phyloP scores from a whole-genome alignment of 257 asterid species.

The Prunella vulgaris region DNA sequence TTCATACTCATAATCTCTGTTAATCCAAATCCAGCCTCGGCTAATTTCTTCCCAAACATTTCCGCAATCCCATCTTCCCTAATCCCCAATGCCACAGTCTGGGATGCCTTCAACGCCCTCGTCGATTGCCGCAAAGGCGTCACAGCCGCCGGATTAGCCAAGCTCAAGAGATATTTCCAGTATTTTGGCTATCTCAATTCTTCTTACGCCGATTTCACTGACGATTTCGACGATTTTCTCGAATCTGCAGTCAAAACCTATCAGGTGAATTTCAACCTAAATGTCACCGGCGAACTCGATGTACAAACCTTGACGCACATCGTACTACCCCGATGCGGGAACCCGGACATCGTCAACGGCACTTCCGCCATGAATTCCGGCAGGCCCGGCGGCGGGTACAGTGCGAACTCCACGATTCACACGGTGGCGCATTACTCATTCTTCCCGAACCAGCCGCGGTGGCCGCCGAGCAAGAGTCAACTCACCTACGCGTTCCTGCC shows the following conservation, averaged over 20 bases:
- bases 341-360: slow-evolving; percentile 58
- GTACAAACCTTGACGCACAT: slow-evolving; percentile 39
- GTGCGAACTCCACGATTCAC: slow-evolving; percentile 22
- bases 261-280: slow-evolving; percentile 72
- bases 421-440: slow-evolving; percentile 74
- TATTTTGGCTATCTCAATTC: slow-evolving; percentile 56
- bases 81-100: slow-evolving; percentile 39
- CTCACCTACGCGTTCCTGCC: slow-evolving; percentile 65
- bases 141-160: slow-evolving; percentile 39
- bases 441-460: slow-evolving; percentile 66
- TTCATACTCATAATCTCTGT: background rate
- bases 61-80: slow-evolving; percentile 40
- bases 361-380: slow-evolving; percentile 45
- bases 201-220: slow-evolving; percentile 41
- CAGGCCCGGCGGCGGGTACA: background rate
- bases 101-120: slow-evolving; percentile 48
- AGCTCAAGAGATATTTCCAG: slow-evolving; percentile 57
- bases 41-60: slow-evolving; percentile 39
- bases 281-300: slow-evolving; percentile 58
- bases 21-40: slow-evolving; percentile 19
- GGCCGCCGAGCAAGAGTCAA: slow-evolving; percentile 51
- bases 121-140: slow-evolving; percentile 55
- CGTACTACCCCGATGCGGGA: slow-evolving; percentile 71
- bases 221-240: slow-evolving; percentile 56
- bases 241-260: slow-evolving; percentile 56